Evolutionary conservation across 2,329 filamentous ascomycete species (phyloP).

Genomic region (Pseudocercospora macadamiae): DNA sequence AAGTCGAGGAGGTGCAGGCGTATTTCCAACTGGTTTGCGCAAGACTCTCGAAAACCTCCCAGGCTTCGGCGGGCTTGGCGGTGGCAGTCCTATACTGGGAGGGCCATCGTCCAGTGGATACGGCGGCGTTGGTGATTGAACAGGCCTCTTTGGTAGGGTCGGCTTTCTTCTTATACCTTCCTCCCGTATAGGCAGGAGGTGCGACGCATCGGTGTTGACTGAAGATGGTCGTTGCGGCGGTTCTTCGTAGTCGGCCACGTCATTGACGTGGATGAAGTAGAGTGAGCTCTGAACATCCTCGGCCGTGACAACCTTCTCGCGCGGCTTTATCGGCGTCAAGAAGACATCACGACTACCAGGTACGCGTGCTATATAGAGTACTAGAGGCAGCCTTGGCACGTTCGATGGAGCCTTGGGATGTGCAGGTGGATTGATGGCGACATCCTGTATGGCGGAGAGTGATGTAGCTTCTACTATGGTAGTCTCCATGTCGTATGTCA

Average conservation of each 20-base stretch:
- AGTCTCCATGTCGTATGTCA: constrained; percentile 29
- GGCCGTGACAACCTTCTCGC: constrained; percentile 82
- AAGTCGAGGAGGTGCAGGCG: neutral
- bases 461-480: constrained; percentile 75
- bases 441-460: constrained; percentile 73
- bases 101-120: constrained; percentile 23
- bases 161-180: constrained; percentile 25
- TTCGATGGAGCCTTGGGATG: constrained; percentile 79
- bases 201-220: constrained; percentile 27
- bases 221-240: constrained; percentile 32
- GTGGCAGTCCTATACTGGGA: constrained; percentile 3
- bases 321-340: constrained; percentile 86
- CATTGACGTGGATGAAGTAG: constrained; percentile 84
- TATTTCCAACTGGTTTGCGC: constrained; percentile 30
- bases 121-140: constrained; percentile 23
- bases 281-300: constrained; percentile 85
- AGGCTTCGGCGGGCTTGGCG: constrained; percentile 17
- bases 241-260: constrained; percentile 58
- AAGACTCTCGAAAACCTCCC: constrained; percentile 18
- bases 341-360: constrained; percentile 93
- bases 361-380: constrained; percentile 89
- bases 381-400: constrained; percentile 64
- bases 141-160: constrained; percentile 22
- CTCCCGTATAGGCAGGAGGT: constrained; percentile 22
- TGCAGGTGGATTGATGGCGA: constrained; percentile 83